Evolutionary conservation across 176 grass and related monocot species (phyloP).

Genomic region (Cocos nucifera): DNA sequence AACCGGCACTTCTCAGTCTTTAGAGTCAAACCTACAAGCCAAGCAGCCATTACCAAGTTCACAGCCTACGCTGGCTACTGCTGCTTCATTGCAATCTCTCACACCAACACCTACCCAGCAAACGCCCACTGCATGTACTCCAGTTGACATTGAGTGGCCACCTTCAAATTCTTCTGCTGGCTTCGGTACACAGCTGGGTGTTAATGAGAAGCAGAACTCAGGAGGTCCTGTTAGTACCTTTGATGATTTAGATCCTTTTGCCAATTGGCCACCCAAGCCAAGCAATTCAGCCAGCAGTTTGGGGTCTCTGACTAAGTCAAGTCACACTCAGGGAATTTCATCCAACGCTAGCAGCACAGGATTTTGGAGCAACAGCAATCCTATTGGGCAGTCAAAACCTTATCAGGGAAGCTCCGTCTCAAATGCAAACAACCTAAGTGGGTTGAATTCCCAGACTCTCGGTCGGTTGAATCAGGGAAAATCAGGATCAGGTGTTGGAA

Average conservation of each 20-base stretch:
- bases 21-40: slow-evolving; percentile 34
- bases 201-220: slow-evolving; percentile 44
- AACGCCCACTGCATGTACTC: slow-evolving; percentile 41
- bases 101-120: slow-evolving; percentile 32
- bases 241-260: slow-evolving; percentile 90
- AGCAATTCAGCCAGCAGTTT: slow-evolving; percentile 24
- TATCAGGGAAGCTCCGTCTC: slow-evolving; percentile 35
- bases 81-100: slow-evolving; percentile 29
- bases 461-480: slow-evolving; percentile 36
- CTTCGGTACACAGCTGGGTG: slow-evolving; percentile 21
- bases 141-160: slow-evolving; percentile 92
- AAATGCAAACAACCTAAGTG: slow-evolving; percentile 24
- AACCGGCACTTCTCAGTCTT: slow-evolving; percentile 25
- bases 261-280: slow-evolving; percentile 79
- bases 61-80: slow-evolving; percentile 22
- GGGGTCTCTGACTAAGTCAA: slow-evolving; percentile 18
- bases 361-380: slow-evolving; percentile 30
- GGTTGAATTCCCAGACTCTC: slow-evolving; percentile 25
- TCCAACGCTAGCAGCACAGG: slow-evolving; percentile 25
- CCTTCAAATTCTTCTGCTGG: slow-evolving; percentile 61
- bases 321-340: slow-evolving; percentile 33
- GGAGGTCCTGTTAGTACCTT: slow-evolving; percentile 28
- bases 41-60: slow-evolving; percentile 26
- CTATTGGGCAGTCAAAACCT: slow-evolving; percentile 41
- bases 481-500: slow-evolving; percentile 37